Evolutionary conservation across 164 flowering plant genomes (phyloP).

Genomic region (Dillenia suffruticosa): DNA sequence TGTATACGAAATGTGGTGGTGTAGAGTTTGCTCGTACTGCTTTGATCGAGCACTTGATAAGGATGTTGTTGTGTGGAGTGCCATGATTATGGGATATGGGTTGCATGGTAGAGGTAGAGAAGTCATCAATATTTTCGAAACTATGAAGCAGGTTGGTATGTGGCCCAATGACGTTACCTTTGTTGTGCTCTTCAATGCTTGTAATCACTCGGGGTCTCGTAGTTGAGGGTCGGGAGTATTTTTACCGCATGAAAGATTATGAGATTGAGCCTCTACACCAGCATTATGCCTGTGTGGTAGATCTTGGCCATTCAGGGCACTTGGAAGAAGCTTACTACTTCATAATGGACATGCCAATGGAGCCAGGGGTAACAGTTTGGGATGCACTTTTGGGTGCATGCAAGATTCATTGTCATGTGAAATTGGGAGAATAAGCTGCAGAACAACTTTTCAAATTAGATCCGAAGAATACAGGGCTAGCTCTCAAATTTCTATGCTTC

Average conservation of each 20-base stretch:
- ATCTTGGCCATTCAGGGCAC: constrained; percentile 55
- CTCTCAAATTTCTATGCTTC: constrained; percentile 64
- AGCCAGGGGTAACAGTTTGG: constrained; percentile 48
- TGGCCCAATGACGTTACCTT: constrained; percentile 57
- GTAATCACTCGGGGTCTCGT: constrained; percentile 61
- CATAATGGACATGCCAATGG: constrained; percentile 41
- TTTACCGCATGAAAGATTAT: constrained; percentile 41
- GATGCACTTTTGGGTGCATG: constrained; percentile 61
- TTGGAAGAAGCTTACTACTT: constrained; percentile 41
- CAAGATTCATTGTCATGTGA: constrained; percentile 39
- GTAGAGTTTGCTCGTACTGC: constrained; percentile 39
- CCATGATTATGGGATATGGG: constrained; percentile 62
- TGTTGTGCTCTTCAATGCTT: constrained; percentile 54
- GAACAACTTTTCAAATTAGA: constrained; percentile 42
- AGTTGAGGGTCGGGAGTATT: constrained; percentile 47
- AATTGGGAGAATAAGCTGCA: constrained; percentile 54
- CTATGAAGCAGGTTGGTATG: constrained; percentile 37
- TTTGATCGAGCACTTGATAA: constrained; percentile 29
- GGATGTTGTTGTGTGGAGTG: constrained; percentile 58
- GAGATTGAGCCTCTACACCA: constrained; percentile 41
- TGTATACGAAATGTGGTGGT: constrained; percentile 64
- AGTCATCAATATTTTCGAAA: constrained; percentile 40
- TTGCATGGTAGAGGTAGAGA: constrained; percentile 49
- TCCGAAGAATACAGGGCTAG: constrained; percentile 46
- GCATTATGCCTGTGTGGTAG: constrained; percentile 60